Evolutionary conservation across 1,139 yeast genomes (phyloP).

Genomic region (Taiozyma sp.): DNA sequence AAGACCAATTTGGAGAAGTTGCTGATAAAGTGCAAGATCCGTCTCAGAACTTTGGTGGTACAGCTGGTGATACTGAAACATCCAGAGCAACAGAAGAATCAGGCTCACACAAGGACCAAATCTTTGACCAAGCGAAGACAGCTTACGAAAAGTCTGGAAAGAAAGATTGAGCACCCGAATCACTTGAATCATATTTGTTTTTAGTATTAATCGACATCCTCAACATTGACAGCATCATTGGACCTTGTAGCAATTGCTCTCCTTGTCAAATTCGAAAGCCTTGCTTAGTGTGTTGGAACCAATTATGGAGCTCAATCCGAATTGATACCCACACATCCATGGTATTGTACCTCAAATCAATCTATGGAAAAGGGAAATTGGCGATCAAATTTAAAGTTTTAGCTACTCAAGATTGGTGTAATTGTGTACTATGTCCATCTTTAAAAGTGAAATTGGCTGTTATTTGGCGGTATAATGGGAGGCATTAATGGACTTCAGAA

Average conservation of each 20-base stretch:
- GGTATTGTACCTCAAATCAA: background rate
- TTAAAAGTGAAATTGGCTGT: background rate
- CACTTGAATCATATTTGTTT: background rate
- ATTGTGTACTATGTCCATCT: background rate
- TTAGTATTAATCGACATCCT: background rate
- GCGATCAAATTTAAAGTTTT: no score
- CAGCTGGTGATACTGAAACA: conserved; percentile 11
- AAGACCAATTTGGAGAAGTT: background rate
- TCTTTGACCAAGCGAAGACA: conserved; percentile 13
- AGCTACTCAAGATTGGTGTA: background rate
- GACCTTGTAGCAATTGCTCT: background rate
- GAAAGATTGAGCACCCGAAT: background rate
- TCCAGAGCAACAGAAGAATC: conserved; percentile 5
- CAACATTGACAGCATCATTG: background rate
- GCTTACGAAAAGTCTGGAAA: conserved; percentile 4
- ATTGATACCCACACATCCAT: no score
- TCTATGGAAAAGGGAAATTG: no score
- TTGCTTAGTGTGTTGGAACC: background rate
- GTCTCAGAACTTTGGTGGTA: conserved; percentile 11
- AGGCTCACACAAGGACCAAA: conserved; percentile 8
- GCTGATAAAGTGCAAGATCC: background rate
- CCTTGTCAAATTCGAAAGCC: background rate
- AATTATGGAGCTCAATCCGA: background rate
- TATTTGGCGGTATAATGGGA: background rate
- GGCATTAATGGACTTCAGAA: no score